Evolutionary conservation across 768 basidiomycete species (phyloP).

Genomic region (Fomitopsis serialis): DNA sequence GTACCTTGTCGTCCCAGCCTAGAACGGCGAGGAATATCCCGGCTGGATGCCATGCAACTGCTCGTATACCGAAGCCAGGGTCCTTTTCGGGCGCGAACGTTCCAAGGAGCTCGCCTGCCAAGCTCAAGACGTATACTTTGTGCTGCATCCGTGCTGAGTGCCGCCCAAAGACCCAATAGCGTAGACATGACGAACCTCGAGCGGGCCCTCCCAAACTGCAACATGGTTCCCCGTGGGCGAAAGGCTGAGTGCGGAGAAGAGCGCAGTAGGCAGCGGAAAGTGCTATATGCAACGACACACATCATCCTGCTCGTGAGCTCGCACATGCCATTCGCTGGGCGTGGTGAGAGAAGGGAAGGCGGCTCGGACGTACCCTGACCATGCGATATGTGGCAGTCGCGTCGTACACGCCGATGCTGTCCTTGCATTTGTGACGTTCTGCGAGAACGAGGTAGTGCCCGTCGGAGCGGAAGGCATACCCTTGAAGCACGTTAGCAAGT

Average conservation of each 20-base stretch:
- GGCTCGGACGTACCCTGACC: constrained; percentile 54
- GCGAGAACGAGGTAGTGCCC: constrained; percentile 81
- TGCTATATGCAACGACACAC: constrained; percentile 45
- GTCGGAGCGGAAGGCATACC: constrained; percentile 75
- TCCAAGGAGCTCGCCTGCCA: constrained; percentile 58
- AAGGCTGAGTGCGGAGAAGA: constrained; percentile 63
- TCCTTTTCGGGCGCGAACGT: constrained; percentile 70
- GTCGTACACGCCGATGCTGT: constrained; percentile 84
- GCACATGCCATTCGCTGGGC: neutral
- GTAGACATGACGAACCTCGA: constrained; percentile 49
- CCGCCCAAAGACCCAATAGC: neutral
- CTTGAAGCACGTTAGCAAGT: constrained; percentile 28
- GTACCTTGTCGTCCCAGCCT: constrained; percentile 87
- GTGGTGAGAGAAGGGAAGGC: neutral
- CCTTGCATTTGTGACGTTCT: constrained; percentile 87
- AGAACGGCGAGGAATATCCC: constrained; percentile 77
- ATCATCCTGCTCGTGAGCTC: neutral
- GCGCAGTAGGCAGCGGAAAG: constrained; percentile 73
- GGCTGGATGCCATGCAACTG: constrained; percentile 80
- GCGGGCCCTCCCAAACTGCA: constrained; percentile 78
- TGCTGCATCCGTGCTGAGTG: constrained; percentile 41
- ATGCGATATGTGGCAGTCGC: constrained; percentile 62
- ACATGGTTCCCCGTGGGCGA: constrained; percentile 75
- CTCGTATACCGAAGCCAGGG: constrained; percentile 79
- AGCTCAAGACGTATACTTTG: constrained; percentile 65